phyloP scores from a whole-genome alignment of 2,329 filamentous ascomycete species.

The Calonectria hongkongensis region DNA sequence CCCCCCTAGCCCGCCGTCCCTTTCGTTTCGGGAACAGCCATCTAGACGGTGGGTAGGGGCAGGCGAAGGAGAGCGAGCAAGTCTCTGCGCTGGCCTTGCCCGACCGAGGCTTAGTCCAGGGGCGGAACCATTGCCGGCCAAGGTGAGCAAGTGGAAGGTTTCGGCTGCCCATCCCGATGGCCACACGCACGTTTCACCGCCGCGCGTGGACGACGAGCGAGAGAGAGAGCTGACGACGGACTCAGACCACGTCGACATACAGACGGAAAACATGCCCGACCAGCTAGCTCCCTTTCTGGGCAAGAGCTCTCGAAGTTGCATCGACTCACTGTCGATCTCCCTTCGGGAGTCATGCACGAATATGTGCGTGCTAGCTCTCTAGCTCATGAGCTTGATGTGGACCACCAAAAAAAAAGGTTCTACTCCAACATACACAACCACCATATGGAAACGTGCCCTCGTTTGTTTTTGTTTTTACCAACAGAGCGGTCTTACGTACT shows the following conservation, averaged over 20 bases:
- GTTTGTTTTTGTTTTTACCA: neutral
- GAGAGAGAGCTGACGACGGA: neutral
- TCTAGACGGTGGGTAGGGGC: conserved; percentile 1
- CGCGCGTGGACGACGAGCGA: neutral
- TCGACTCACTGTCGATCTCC: conserved; percentile 34
- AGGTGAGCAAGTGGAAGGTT: conserved; percentile 1
- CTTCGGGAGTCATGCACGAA: conserved; percentile 24
- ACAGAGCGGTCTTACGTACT: conserved; percentile 8
- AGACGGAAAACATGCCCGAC: neutral
- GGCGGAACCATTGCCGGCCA: conserved; percentile 9
- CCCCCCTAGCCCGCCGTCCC: no score
- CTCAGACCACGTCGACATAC: conserved; percentile 29
- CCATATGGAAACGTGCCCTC: neutral
- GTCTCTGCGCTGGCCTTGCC: neutral
- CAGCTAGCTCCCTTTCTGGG: conserved; percentile 8
- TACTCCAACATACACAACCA: neutral
- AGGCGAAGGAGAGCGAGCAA: neutral
- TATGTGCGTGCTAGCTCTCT: conserved; percentile 33
- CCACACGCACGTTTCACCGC: conserved; percentile 23
- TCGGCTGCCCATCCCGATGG: conserved; percentile 14
- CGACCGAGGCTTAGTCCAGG: neutral
- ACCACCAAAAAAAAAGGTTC: conserved; percentile 25
- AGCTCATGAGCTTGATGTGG: conserved; percentile 15
- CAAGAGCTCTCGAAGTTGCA: conserved; percentile 11
- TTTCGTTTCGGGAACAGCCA: neutral